phyloP scores from a whole-genome alignment of 495 filamentous ascomycete species.

The Pseudomonodictys pantanalensis region DNA sequence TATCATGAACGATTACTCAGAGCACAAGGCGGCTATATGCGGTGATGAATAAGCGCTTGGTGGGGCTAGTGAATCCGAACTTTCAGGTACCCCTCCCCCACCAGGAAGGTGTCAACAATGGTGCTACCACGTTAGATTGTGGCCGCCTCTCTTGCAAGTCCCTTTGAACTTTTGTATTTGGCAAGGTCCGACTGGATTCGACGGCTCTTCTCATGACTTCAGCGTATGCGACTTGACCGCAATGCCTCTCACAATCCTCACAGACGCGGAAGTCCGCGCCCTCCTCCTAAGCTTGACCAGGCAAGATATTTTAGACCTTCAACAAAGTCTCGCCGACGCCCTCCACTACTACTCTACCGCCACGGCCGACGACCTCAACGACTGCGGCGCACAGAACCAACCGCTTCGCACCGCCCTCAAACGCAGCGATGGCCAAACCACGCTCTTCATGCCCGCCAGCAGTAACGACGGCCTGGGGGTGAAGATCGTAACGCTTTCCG shows the following conservation, averaged over 20 bases:
- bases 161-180: neutral
- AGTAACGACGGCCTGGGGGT: constrained; percentile 57
- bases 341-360: constrained; percentile 81
- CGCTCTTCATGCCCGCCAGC: constrained; percentile 87
- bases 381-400: constrained; percentile 64
- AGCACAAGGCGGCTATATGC: neutral
- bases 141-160: no score
- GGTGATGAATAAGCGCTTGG: constrained; percentile 18
- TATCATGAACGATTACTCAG: constrained; percentile 23
- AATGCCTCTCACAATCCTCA: constrained; percentile 78
- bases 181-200: no score
- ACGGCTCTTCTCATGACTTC: neutral
- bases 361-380: constrained; percentile 46
- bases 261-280: constrained; percentile 63
- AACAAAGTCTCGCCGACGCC: constrained; percentile 64
- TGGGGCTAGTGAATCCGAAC: neutral
- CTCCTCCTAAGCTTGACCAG: constrained; percentile 69
- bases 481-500: constrained; percentile 57
- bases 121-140: no score
- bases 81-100: constrained; percentile 14
- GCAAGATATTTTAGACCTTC: constrained; percentile 65
- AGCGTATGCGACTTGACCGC: neutral
- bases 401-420: constrained; percentile 72
- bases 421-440: constrained; percentile 69
- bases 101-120: no score